phyloP scores from a whole-genome alignment of 176 grass and related monocot genomes.

The Olyra latifolia region DNA sequence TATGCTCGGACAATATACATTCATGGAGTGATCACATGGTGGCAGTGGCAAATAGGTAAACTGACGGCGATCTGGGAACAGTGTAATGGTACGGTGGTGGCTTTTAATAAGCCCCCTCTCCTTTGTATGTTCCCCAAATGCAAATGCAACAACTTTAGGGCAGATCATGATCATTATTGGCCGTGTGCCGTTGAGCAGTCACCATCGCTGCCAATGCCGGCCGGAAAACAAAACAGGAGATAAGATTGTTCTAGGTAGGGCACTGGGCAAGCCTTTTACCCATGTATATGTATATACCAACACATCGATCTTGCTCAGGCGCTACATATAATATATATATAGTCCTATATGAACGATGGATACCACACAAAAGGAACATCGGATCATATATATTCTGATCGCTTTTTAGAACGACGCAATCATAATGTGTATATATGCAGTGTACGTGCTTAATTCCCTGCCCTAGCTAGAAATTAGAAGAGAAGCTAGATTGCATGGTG shows the following conservation, averaged over 20 bases:
- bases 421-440: neutral
- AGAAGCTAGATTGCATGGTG: too few species aligned
- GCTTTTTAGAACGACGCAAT: neutral
- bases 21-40: conserved; percentile 13
- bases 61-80: conserved; percentile 30
- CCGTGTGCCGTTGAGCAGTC: conserved; percentile 36
- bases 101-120: neutral
- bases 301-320: neutral
- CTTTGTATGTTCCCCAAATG: neutral
- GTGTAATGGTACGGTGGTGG: conserved; percentile 30
- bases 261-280: neutral
- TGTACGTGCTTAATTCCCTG: neutral
- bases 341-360: neutral
- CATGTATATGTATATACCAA: too few species aligned
- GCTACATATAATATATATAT: neutral
- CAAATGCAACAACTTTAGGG: neutral
- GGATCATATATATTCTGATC: neutral
- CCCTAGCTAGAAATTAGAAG: too few species aligned
- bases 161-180: conserved; percentile 30
- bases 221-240: conserved; percentile 20
- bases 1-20: neutral
- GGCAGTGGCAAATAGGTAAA: neutral
- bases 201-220: conserved; percentile 2
- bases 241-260: conserved; percentile 20
- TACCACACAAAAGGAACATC: neutral